These are phyloP conservation scores for Fusarium longipes DNA, from an alignment of 2,329 filamentous ascomycete species.

Conservation along the genomic window DNA sequence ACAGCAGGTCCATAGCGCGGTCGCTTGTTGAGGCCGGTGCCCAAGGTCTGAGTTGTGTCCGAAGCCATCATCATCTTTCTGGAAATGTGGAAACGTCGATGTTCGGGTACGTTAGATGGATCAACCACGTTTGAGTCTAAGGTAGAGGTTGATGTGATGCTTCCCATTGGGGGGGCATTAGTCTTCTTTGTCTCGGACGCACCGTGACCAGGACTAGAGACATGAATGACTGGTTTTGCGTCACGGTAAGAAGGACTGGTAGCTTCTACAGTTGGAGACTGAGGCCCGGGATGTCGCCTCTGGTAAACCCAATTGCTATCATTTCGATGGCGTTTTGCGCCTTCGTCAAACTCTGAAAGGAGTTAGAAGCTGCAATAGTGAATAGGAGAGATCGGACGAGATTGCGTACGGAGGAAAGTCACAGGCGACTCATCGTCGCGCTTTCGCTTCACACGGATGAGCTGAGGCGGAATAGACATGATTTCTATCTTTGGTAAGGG, in stretches of 20 bases:
- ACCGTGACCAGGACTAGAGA: constrained; percentile 55
- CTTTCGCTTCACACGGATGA: constrained; percentile 72
- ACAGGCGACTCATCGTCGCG: constrained; percentile 65
- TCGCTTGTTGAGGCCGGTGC: constrained; percentile 55
- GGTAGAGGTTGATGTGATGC: constrained; percentile 14
- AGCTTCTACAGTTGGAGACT: constrained; percentile 42
- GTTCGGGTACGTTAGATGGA: constrained; percentile 47
- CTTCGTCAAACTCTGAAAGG: constrained; percentile 61
- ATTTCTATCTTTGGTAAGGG: background rate
- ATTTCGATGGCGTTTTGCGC: constrained; percentile 64
- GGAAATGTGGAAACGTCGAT: constrained; percentile 67
- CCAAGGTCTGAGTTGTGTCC: constrained; percentile 24
- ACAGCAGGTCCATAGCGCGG: constrained; percentile 58
- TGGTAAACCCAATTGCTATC: constrained; percentile 67
- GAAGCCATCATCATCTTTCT: constrained; percentile 56
- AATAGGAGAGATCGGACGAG: constrained; percentile 2
- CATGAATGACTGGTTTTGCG: constrained; percentile 60
- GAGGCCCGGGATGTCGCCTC: constrained; percentile 56
- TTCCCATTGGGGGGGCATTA: background rate
- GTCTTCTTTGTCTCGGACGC: constrained; percentile 24
- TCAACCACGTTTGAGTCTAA: constrained; percentile 26
- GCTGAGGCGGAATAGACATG: constrained; percentile 69
- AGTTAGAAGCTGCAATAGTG: constrained; percentile 29
- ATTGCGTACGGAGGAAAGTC: constrained; percentile 64
- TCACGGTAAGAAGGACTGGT: constrained; percentile 34